Percentiles rank a stretch among this genome's conserved stretches.
These are phyloP conservation scores for Darksidea phi DNA, from an alignment of 495 filamentous ascomycete species.

Conservation along the genomic window DNA sequence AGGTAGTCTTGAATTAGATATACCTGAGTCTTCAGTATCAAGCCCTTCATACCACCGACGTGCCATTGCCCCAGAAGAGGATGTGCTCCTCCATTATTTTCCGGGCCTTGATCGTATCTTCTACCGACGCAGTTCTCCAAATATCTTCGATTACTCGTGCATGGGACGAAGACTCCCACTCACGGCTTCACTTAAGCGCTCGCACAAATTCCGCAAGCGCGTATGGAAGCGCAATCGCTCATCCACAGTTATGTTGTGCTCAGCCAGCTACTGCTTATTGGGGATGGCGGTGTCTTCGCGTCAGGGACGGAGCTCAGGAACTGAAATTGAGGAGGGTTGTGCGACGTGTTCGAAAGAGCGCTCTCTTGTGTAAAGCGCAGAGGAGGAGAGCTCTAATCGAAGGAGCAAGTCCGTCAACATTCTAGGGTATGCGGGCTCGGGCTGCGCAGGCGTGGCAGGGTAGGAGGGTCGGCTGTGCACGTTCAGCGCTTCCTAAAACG, in stretches of 20 bases:
- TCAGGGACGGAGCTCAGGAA: slow-evolving; percentile 5
- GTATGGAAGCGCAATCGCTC: slow-evolving; percentile 5
- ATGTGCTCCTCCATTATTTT: slow-evolving; percentile 22
- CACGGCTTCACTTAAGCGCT: slow-evolving; percentile 6
- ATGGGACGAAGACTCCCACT: slow-evolving; percentile 19
- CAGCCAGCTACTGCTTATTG: slow-evolving; percentile 9
- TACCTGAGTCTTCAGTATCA: slow-evolving; percentile 16
- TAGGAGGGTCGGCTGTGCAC: background rate
- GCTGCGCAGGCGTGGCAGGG: slow-evolving; percentile 13
- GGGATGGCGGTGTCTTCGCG: slow-evolving; percentile 7
- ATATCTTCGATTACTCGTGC: slow-evolving; percentile 15
- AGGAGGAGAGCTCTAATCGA: slow-evolving; percentile 11
- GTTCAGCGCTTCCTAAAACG: slow-evolving; percentile 4
- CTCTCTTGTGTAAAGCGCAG: slow-evolving; percentile 15
- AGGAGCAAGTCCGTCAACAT: slow-evolving; percentile 12
- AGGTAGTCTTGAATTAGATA: slow-evolving; percentile 22
- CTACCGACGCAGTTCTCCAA: slow-evolving; percentile 10
- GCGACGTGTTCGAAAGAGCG: slow-evolving; percentile 13
- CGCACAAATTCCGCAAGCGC: slow-evolving; percentile 8
- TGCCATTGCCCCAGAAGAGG: slow-evolving; percentile 18
- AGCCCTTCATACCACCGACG: slow-evolving; percentile 5
- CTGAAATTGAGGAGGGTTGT: slow-evolving; percentile 16
- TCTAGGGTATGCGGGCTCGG: slow-evolving; percentile 1
- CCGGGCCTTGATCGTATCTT: slow-evolving; percentile 9
- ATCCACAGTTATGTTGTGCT: slow-evolving; percentile 15